A percentile compares a stretch with the other conserved stretches of the same genome.
These are phyloP conservation scores for Dothistroma septosporum DNA, from an alignment of 2,329 filamentous ascomycete genomes.

Conservation along the genomic window DNA sequence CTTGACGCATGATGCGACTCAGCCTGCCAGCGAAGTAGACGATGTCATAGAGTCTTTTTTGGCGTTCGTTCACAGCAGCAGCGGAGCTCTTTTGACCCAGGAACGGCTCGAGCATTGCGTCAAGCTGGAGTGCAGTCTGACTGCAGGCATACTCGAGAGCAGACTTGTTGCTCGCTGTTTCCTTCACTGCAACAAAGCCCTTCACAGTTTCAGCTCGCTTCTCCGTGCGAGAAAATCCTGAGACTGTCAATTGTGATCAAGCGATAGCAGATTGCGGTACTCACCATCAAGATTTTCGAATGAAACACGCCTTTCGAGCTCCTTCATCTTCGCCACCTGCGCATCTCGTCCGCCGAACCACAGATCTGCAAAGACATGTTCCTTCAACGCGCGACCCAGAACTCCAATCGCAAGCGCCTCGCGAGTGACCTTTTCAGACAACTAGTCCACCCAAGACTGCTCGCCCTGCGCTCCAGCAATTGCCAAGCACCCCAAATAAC, in stretches of 20 bases:
- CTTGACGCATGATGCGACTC: conserved; percentile 23
- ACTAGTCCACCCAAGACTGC: conserved; percentile 25
- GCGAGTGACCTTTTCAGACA: conserved; percentile 16
- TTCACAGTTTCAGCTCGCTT: conserved; percentile 19
- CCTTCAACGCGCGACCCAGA: conserved; percentile 29
- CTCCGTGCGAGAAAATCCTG: conserved; percentile 29
- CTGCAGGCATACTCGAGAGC: not conserved
- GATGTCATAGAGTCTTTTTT: conserved; percentile 15
- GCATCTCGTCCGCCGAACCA: conserved; percentile 27
- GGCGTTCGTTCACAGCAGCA: not conserved
- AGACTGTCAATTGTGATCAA: conserved; percentile 6
- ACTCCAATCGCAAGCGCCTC: conserved; percentile 28
- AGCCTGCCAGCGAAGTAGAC: conserved; percentile 22
- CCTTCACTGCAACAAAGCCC: not conserved
- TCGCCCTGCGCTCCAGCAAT: conserved; percentile 23
- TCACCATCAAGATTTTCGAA: conserved; percentile 40
- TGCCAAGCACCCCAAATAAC: conserved; percentile 33
- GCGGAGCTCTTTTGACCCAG: not conserved
- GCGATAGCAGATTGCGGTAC: not conserved
- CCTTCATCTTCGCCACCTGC: conserved; percentile 31
- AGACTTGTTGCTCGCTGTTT: not conserved
- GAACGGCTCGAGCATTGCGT: not conserved
- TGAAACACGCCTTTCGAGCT: conserved; percentile 34
- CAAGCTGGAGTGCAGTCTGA: not conserved
- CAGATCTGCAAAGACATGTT: conserved; percentile 30